Evolutionary conservation across 2,329 filamentous ascomycete species (phyloP), one percentile per base, ranked within the genome.

Genomic region (Tolypocladium tundrense): DNA sequence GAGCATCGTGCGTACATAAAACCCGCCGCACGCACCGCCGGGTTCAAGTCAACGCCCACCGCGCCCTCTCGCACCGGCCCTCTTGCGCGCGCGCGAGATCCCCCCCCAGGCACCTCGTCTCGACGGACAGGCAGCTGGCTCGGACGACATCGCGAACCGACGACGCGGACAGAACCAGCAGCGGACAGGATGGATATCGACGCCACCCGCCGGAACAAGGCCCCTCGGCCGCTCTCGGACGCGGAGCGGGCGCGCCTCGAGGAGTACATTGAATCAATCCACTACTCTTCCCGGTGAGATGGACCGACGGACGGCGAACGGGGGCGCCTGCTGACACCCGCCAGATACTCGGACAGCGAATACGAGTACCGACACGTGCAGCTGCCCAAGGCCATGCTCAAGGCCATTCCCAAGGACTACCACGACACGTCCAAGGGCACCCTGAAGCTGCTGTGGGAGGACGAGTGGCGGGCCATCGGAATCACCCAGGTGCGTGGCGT

Each of bases 321-420:
- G 10, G 4, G 1, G 9, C 9, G 2, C 27, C 8, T 14, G 9
- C 39, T 40, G 16, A 42, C 56, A 9, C 37, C 57, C 24, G 27
- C 40, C 71, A 97, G 94, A 73, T 99, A 99, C 73, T 92, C 88
- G 35, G 94, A 99, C 69, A 87, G 84, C 75, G 85, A 94, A 73
- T 96, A 87, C 74, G 94, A 99, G 76, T 99, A 99, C 77, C 90
- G 94, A 63, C 94, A 99, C 74, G 94, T 99, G 59, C 92, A 97
- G 74, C 85, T 99, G 37, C 94, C 94, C 50, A 99, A 99, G 77
- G 87, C 91, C 66, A 99, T 99, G 94, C 86, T 99, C 63, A 97
- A 97, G 76, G 88, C 85, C 45, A 97, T 99, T 65, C 94, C 94
- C 24, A 88, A 92, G 72, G 93, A 97, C 63, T 96, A 96, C 75